These are phyloP conservation scores for Hypoxylon subgilvum DNA, from an alignment of 495 filamentous ascomycete species.

Conservation along the genomic window DNA sequence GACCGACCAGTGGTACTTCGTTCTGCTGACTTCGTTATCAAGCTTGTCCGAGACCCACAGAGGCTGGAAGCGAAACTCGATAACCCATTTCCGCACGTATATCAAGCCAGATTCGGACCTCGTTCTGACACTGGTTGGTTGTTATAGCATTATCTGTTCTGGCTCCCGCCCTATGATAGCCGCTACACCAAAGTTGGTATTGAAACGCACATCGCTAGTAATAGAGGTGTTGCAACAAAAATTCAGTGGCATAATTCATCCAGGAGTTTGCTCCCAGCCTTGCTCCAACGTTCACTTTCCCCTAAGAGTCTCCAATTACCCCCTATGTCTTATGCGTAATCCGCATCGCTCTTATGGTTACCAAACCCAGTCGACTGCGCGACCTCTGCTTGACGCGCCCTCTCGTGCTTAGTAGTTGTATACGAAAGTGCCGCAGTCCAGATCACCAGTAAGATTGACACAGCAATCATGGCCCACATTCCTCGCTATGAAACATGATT, in stretches of 20 bases:
- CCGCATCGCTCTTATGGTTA: constrained; percentile 13
- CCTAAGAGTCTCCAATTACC: not conserved
- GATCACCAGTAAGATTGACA: constrained; percentile 55
- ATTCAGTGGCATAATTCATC: not conserved
- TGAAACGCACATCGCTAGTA: not conserved
- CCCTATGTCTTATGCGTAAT: constrained; percentile 16
- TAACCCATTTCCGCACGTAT: not conserved
- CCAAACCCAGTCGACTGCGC: constrained; percentile 6
- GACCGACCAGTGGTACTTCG: too few species aligned
- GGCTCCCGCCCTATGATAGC: not conserved
- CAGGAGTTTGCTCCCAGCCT: too few species aligned
- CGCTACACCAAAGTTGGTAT: too few species aligned
- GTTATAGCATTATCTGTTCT: not conserved
- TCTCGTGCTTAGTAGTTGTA: constrained; percentile 44
- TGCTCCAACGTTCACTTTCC: too few species aligned
- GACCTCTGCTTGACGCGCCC: constrained; percentile 31
- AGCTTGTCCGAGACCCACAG: too few species aligned
- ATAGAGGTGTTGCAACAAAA: too few species aligned
- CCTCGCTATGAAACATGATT: constrained; percentile 46
- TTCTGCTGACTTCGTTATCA: too few species aligned
- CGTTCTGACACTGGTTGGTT: not conserved
- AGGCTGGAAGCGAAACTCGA: too few species aligned
- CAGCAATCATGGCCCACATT: constrained; percentile 66
- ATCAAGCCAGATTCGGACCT: not conserved
- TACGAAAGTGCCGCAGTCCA: constrained; percentile 59